Evolutionary conservation across 2,329 filamentous ascomycete species (phyloP), one percentile per base, ranked within the genome.

Genomic region (Botrytis pseudocinerea): DNA sequence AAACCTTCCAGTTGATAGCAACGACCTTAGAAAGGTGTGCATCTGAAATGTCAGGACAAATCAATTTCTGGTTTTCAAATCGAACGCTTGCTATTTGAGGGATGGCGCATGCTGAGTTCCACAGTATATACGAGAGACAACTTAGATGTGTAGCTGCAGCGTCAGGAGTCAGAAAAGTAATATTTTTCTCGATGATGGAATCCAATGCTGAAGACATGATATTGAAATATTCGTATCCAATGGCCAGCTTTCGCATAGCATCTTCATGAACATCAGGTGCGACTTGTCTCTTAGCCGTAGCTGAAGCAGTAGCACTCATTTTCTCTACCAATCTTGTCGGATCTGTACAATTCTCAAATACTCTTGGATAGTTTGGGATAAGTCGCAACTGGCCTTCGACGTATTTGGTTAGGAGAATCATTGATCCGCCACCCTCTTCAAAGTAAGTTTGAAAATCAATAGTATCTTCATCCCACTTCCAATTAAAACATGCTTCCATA

Each of bases 1-100:
- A 85, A 77, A 97, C 90, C 69, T 89, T 91, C 91, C 93, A 97
- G 79, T 81, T 4, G 76, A 74, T 12, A 82, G 78, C 38, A 87
- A 80, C 14, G 5, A 73, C 69, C 32, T 69, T 72, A 18, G 28
- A 40, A 16, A 69, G 57, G 14, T 59, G 35, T 20, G 73, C 61
- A 40, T 82, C 74, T 82, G 78, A 10, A 46, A 69, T 28, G 8
- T 69, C 64, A 2, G 73, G 73, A 73, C 78, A 54, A 78, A 77
- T 62, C 75, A 79, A 74, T 83, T 65, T 73, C 42, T 74, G 71
- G 5, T 69, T 61, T n/a, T 76, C 74, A n/a, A 81, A 22, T 28
- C 79, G 44, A 9, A 74, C 76, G 35, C 73, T 74, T 25, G 74
- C 75, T n/a, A 74, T 65, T 16, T 69, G 72, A 35, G 73, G 73